Evolutionary conservation across 139 green algal species (phyloP), one percentile per base, ranked within the genome.

Genomic region (Tetraselmis chui): DNA sequence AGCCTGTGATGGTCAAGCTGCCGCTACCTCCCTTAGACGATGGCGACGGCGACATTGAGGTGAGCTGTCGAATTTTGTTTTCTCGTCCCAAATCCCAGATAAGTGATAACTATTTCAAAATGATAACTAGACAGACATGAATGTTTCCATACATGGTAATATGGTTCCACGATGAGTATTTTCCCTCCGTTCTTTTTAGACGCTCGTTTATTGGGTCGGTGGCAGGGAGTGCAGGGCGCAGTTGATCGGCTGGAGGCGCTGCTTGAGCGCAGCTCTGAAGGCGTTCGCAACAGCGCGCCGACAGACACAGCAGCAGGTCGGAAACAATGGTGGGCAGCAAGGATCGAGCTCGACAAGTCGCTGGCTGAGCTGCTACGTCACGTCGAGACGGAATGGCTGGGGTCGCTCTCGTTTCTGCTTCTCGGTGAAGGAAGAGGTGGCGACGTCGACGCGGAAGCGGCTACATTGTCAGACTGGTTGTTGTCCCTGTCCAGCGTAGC

Each of bases 331-430:
- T 94, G 88, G 89, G 77, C 89, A 59, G 74, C 85, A n/a, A 87
- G 93, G 2, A 28, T 94, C 23, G 59, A 76, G 0, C 84, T 95
- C 26, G 92, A 96, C 74, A 5, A 81, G 1, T 76, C 85, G 59
- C 85, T 96, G 82, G 28, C 45, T 0, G 76, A 58, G n/a, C 85
- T 96, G 76, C 76, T 92, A 76, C 59, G 79, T 58, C 80, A 86
- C 30, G 82, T 95, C 26, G 88, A 90, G n/a, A 23, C 76, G 26
- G n/a, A 76, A 24, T 94, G 89, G 89, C 84, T 96, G 45, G 92
- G 92, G 0, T 83, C 90, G 77, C 95, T 91, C 91, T 81, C 84
- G 45, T 92, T 84, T 31, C 76, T 92, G 81, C 28, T 83, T 23
- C 11, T 76, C 32, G 59, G 30, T 30, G 76, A 84, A 28, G n/a